phyloP scores from a whole-genome alignment of 225 moss, liverwort and hornwort genomes.

The Thuidium tamariscinum region DNA sequence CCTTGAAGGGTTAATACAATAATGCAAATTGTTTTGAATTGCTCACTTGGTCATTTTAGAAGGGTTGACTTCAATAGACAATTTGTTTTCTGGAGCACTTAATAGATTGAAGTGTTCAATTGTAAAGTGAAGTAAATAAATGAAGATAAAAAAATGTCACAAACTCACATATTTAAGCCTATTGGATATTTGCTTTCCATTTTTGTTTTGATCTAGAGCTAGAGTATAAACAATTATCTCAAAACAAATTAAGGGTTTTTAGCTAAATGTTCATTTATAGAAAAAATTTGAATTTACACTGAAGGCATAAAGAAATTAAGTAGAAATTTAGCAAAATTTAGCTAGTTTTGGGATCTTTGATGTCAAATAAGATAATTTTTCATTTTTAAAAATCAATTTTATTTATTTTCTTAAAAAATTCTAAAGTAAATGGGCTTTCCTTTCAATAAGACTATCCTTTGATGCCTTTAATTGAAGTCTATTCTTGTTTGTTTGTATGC shows the following conservation, averaged over 20 bases:
- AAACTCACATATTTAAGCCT: neutral
- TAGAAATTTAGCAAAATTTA: no score
- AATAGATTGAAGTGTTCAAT: neutral
- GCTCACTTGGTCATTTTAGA: rapidly evolving
- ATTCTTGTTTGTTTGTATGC: neutral
- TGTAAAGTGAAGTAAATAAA: neutral
- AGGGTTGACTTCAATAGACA: no score
- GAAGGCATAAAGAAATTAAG: no score
- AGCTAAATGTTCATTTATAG: no score
- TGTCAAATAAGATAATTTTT: no score
- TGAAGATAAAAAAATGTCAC: neutral
- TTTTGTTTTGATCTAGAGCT: neutral
- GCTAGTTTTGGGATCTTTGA: no score
- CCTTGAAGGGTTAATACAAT: no score
- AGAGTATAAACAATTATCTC: no score
- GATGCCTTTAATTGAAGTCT: neutral
- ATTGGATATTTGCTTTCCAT: neutral
- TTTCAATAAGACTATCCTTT: neutral
- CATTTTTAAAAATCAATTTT: no score
- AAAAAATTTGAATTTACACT: no score
- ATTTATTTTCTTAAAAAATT: neutral
- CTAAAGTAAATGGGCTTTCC: neutral
- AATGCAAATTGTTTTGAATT: rapidly evolving
- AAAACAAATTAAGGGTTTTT: no score
- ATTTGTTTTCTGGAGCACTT: neutral